A percentile compares a stretch with the other conserved stretches of the same genome.
These are phyloP conservation scores for Penicillium psychrofluorescens DNA, from an alignment of 495 filamentous ascomycete genomes.

Conservation along the genomic window DNA sequence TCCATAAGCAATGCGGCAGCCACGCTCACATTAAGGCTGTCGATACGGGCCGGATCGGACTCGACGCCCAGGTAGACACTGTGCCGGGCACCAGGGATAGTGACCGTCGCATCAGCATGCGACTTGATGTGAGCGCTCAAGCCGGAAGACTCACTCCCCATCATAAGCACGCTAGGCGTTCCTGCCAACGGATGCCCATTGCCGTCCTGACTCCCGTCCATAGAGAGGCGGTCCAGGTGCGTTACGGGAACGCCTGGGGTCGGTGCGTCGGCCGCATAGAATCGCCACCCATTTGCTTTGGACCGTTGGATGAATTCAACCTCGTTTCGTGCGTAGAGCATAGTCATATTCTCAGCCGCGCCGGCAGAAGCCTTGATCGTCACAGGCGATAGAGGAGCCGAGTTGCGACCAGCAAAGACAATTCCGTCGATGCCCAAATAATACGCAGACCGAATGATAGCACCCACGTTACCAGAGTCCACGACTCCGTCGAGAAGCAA, in stretches of 20 bases:
- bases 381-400: constrained; percentile 64
- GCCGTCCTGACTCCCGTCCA: constrained; percentile 1
- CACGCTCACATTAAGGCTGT: constrained; percentile 84
- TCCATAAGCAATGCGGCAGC: constrained; percentile 71
- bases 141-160: constrained; percentile 79
- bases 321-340: constrained; percentile 60
- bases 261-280: constrained; percentile 71
- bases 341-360: constrained; percentile 67
- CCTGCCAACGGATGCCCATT: constrained; percentile 38
- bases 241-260: constrained; percentile 14
- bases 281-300: constrained; percentile 66
- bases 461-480: constrained; percentile 85
- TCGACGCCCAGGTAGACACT: constrained; percentile 21
- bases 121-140: constrained; percentile 52
- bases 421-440: constrained; percentile 80
- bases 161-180: constrained; percentile 66
- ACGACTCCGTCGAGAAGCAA: constrained; percentile 77
- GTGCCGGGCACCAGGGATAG: constrained; percentile 40
- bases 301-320: constrained; percentile 61
- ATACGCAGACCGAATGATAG: constrained; percentile 76
- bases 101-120: constrained; percentile 54
- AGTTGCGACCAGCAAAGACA: constrained; percentile 56
- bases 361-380: constrained; percentile 83
- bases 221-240: constrained; percentile 10
- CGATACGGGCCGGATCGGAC: constrained; percentile 42